A percentile compares a stretch with the other conserved stretches of the same genome.
Conservation (phyloP, 1,284 basidiomycete species). For the Chondrostereum purpureum region DNA sequence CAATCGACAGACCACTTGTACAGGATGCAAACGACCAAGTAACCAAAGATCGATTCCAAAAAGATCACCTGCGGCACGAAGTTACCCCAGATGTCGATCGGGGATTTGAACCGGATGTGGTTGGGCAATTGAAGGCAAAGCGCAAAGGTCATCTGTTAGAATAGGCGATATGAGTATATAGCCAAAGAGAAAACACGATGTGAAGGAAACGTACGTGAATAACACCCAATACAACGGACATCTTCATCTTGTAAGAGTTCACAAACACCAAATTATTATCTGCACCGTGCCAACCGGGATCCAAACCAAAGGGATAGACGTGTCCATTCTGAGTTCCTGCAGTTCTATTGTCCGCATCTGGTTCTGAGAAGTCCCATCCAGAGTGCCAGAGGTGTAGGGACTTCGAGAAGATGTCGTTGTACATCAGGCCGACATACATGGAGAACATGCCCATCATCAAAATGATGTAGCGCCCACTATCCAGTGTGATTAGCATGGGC, state of each 20-base stretch:
- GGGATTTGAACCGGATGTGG: conserved; percentile 87
- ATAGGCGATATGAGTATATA: conserved; percentile 10
- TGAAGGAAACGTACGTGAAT: conserved; percentile 68
- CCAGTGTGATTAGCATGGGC: conserved; percentile 16
- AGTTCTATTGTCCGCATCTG: conserved; percentile 38
- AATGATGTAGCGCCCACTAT: conserved; percentile 95
- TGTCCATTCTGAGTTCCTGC: conserved; percentile 54
- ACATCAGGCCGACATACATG: conserved; percentile 93
- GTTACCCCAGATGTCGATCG: conserved; percentile 84
- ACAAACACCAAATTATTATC: conserved; percentile 92
- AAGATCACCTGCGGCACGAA: conserved; percentile 98
- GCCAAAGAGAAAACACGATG: conserved; percentile 7
- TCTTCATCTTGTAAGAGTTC: conserved; percentile 99
- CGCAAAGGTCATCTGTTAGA: conserved; percentile 90
- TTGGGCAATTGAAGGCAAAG: conserved; percentile 95
- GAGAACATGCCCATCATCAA: conserved; percentile 96
- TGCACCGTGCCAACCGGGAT: conserved; percentile 93
- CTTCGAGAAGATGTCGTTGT: conserved; percentile 99
- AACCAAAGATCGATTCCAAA: conserved; percentile 96
- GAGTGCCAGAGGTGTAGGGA: conserved; percentile 85
- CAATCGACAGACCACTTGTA: conserved; percentile 98
- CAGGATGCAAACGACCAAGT: conserved; percentile 90
- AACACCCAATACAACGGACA: conserved; percentile 96
- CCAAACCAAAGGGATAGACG: conserved; percentile 90
- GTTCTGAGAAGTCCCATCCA: conserved; percentile 78